These are phyloP conservation scores for Puccinia brachypodii DNA, from an alignment of 1,284 basidiomycete species.

Conservation along the genomic window DNA sequence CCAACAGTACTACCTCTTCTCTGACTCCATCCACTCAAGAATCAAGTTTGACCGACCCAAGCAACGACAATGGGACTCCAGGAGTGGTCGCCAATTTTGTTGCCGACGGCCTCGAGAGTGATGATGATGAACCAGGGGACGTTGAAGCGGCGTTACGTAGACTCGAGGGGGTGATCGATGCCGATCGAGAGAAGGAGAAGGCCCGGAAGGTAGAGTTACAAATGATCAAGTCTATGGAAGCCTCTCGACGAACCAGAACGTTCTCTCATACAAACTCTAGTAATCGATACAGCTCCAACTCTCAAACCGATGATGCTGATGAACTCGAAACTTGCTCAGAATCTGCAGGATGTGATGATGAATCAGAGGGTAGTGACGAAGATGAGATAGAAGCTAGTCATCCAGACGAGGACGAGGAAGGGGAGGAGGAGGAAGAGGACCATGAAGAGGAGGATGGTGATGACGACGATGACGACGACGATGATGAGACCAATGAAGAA, in stretches of 20 bases:
- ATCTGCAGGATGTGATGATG: not conserved
- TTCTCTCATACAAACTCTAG: slow-evolving; percentile 13
- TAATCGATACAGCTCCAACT: slow-evolving; percentile 16
- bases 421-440: slow-evolving; percentile 49
- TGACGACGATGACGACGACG: not conserved
- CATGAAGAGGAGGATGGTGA: slow-evolving; percentile 52
- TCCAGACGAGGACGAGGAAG: slow-evolving; percentile 58
- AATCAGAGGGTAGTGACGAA: slow-evolving; percentile 28
- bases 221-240: slow-evolving; percentile 60
- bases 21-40: not conserved
- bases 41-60: slow-evolving; percentile 48
- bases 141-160: slow-evolving; percentile 74
- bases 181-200: slow-evolving; percentile 68
- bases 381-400: slow-evolving; percentile 50
- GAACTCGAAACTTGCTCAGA: slow-evolving; percentile 63
- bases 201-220: slow-evolving; percentile 74
- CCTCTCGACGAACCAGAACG: slow-evolving; percentile 22
- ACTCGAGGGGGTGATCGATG: slow-evolving; percentile 78
- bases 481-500: not conserved
- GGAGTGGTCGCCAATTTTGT: slow-evolving; percentile 63
- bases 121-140: slow-evolving; percentile 68
- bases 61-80: slow-evolving; percentile 48
- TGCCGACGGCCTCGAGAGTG: slow-evolving; percentile 67
- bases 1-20: slow-evolving; percentile 14
- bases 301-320: slow-evolving; percentile 51